A percentile compares a stretch with the other conserved stretches of the same genome.
phyloP scores from a whole-genome alignment of 176 grass and related monocot genomes.

The Oropetium thomaeum region DNA sequence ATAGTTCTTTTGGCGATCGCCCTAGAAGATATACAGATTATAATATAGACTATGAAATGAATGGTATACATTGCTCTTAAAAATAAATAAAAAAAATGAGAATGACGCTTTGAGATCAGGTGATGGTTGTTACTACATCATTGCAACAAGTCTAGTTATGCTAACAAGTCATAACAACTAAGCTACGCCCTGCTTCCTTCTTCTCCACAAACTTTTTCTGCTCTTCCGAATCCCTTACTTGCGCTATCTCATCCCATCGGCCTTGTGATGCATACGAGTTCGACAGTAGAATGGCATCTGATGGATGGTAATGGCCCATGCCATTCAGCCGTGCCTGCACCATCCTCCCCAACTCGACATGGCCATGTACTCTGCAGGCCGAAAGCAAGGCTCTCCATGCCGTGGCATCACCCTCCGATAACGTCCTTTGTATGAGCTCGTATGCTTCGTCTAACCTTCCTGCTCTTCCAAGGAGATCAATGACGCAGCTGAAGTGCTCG shows the following conservation, averaged over 20 bases:
- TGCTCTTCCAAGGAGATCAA: slow-evolving; percentile 51
- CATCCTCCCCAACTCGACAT: slow-evolving; percentile 42
- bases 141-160: neutral
- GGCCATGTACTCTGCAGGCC: slow-evolving; percentile 59
- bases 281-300: slow-evolving; percentile 56
- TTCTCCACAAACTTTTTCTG: slow-evolving; percentile 22
- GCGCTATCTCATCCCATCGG: slow-evolving; percentile 40
- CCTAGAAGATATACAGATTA: too few relatives aligned
- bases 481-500: slow-evolving; percentile 43
- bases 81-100: too few relatives aligned
- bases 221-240: slow-evolving; percentile 25
- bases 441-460: slow-evolving; percentile 43
- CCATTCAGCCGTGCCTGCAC: slow-evolving; percentile 22
- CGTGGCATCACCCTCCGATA: slow-evolving; percentile 32
- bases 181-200: slow-evolving; percentile 56
- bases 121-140: neutral
- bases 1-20: too few relatives aligned
- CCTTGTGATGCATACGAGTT: slow-evolving; percentile 46
- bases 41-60: too few relatives aligned
- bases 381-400: slow-evolving; percentile 62
- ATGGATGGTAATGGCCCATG: slow-evolving; percentile 45
- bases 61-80: too few relatives aligned
- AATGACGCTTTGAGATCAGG: neutral
- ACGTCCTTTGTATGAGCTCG: slow-evolving; percentile 38
- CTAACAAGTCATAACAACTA: slow-evolving; percentile 17